These are phyloP conservation scores for Ascochyta rabiei DNA, from an alignment of 2,329 filamentous ascomycete species.

Conservation along the genomic window DNA sequence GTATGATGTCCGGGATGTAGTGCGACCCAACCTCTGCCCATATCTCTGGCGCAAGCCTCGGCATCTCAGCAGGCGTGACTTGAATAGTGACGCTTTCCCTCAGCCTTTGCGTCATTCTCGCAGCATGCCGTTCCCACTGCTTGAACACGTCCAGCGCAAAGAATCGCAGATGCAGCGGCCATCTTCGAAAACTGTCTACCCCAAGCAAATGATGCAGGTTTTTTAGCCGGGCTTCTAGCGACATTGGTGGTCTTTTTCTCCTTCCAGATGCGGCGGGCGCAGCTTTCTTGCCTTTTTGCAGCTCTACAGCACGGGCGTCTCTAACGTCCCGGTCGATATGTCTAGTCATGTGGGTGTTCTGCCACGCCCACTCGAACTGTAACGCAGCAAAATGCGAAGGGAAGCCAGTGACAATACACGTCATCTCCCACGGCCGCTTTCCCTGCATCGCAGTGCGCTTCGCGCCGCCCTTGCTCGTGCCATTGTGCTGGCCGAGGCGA, in stretches of 20 bases:
- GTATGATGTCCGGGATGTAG: slow-evolving; percentile 40
- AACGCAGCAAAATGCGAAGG: slow-evolving; percentile 84
- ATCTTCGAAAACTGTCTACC: slow-evolving; percentile 78
- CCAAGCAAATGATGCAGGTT: slow-evolving; percentile 82
- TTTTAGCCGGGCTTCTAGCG: slow-evolving; percentile 71
- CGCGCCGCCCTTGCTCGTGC: slow-evolving; percentile 79
- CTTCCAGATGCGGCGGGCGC: slow-evolving; percentile 46
- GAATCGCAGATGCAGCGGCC: slow-evolving; percentile 84
- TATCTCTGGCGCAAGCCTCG: slow-evolving; percentile 25
- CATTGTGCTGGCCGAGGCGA: slow-evolving; percentile 91
- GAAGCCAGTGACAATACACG: slow-evolving; percentile 84
- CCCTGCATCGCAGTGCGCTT: slow-evolving; percentile 70
- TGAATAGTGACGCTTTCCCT: slow-evolving; percentile 36
- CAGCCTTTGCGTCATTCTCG: slow-evolving; percentile 33
- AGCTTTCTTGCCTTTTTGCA: slow-evolving; percentile 37
- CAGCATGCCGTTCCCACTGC: slow-evolving; percentile 67
- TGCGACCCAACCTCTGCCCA: slow-evolving; percentile 27
- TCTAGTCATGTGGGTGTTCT: slow-evolving; percentile 79
- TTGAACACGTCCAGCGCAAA: slow-evolving; percentile 72
- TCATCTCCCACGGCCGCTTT: slow-evolving; percentile 81
- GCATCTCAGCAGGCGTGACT: slow-evolving; percentile 39
- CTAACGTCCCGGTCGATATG: slow-evolving; percentile 66
- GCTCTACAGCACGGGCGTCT: slow-evolving; percentile 42
- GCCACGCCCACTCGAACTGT: slow-evolving; percentile 98
- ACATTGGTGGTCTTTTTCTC: slow-evolving; percentile 59